phyloP scores from a whole-genome alignment of 305 asterid genomes.

The Fraxinus dipetala region DNA sequence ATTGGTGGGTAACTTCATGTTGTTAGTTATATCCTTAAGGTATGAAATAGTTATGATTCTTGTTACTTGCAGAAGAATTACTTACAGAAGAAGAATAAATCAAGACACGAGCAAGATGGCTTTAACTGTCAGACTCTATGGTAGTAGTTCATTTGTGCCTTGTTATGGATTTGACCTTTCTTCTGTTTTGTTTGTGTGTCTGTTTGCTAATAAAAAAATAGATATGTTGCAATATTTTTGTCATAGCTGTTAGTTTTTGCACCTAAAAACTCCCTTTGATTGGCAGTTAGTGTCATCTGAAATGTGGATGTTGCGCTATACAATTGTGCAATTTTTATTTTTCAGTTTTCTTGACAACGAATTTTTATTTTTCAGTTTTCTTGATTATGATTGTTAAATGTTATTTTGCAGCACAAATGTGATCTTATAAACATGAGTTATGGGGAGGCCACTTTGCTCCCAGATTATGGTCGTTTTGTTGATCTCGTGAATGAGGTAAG shows the following conservation, averaged over 20 bases:
- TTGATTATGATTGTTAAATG: neutral
- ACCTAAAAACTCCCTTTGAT: neutral
- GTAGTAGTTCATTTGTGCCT: neutral
- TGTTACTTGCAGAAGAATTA: neutral
- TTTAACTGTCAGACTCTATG: neutral
- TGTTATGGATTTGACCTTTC: neutral
- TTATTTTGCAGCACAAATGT: slow-evolving; percentile 79
- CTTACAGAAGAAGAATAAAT: neutral
- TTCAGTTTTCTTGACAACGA: slow-evolving; percentile 8
- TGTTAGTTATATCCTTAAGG: neutral
- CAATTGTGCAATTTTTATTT: neutral
- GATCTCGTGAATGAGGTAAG: slow-evolving; percentile 91
- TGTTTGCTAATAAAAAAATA: neutral
- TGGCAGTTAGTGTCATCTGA: neutral
- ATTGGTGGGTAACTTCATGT: neutral
- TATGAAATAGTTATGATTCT: neutral
- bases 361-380: neutral
- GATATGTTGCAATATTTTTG: neutral
- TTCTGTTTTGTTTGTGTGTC: neutral
- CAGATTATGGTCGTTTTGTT: slow-evolving; percentile 96
- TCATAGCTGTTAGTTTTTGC: neutral
- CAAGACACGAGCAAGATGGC: neutral
- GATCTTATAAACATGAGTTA: slow-evolving; percentile 98
- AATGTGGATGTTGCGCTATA: neutral
- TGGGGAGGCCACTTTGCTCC: slow-evolving; percentile 85